These are phyloP conservation scores for Cornus controversa DNA, from an alignment of 148 eudicot genomes.

Conservation along the genomic window DNA sequence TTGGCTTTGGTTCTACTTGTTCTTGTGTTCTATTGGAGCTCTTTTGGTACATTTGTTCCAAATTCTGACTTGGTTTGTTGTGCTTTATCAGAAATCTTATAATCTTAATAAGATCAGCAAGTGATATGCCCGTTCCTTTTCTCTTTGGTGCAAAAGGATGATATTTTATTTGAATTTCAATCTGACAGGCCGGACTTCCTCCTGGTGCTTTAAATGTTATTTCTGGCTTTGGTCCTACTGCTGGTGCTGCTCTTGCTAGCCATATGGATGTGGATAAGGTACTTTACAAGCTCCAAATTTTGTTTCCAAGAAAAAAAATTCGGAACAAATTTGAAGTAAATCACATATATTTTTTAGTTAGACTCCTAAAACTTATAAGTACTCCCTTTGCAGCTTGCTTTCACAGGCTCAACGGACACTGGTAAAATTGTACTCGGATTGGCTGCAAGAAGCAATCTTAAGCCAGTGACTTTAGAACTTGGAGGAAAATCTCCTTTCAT, in stretches of 20 bases:
- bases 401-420: slow-evolving; percentile 68
- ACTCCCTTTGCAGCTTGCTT: slow-evolving; percentile 60
- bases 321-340: background rate
- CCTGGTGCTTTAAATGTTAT: slow-evolving; percentile 66
- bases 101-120: background rate
- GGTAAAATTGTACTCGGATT: slow-evolving; percentile 51
- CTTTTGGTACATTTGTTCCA: background rate
- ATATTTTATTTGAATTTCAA: background rate
- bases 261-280: slow-evolving; percentile 94
- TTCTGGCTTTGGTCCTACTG: slow-evolving; percentile 73
- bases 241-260: slow-evolving; percentile 72
- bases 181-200: slow-evolving; percentile 79
- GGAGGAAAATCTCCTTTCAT: slow-evolving; percentile 88
- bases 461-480: slow-evolving; percentile 72
- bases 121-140: background rate
- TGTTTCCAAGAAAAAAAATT: background rate
- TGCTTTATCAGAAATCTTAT: background rate
- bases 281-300: background rate
- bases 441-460: slow-evolving; percentile 71
- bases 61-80: background rate
- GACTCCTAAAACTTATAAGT: background rate
- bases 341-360: background rate
- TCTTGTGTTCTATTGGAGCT: background rate
- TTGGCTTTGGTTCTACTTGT: background rate
- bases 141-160: background rate